phyloP scores from a whole-genome alignment of 768 basidiomycete species.

The Pilatotrama ljubarskyi region DNA sequence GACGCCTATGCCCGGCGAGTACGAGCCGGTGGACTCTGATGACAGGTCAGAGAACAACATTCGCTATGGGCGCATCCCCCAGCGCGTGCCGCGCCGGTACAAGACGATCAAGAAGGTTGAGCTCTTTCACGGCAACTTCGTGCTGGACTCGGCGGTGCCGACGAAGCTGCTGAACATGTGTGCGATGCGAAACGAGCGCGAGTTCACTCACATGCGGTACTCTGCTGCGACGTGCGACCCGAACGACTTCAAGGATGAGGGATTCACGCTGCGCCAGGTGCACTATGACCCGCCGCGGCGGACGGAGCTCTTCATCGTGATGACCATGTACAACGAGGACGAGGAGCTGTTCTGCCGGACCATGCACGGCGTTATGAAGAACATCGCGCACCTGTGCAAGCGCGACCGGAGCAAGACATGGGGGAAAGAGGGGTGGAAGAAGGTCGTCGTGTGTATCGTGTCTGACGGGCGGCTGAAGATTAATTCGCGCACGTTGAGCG shows the following conservation, averaged over 20 bases:
- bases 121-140: constrained; percentile 92
- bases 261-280: constrained; percentile 88
- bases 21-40: constrained; percentile 36
- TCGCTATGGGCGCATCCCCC: constrained; percentile 88
- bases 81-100: constrained; percentile 83
- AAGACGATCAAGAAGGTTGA: constrained; percentile 95
- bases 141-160: constrained; percentile 87
- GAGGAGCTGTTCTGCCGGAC: constrained; percentile 89
- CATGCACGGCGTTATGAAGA: constrained; percentile 96
- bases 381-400: constrained; percentile 85
- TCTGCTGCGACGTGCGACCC: constrained; percentile 96
- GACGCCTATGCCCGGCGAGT: constrained; percentile 47
- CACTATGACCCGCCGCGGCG: constrained; percentile 88
- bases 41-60: constrained; percentile 55
- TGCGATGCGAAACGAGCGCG: constrained; percentile 72
- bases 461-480: constrained; percentile 86
- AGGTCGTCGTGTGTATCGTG: constrained; percentile 92
- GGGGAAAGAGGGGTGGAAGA: constrained; percentile 99
- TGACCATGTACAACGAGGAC: constrained; percentile 98
- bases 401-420: constrained; percentile 89
- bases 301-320: constrained; percentile 94
- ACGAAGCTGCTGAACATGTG: constrained; percentile 89
- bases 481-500: constrained; percentile 78
- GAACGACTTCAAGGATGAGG: constrained; percentile 79
- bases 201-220: constrained; percentile 96